phyloP scores from a whole-genome alignment of 169 alveolate species.

The Babesia bigemina region DNA sequence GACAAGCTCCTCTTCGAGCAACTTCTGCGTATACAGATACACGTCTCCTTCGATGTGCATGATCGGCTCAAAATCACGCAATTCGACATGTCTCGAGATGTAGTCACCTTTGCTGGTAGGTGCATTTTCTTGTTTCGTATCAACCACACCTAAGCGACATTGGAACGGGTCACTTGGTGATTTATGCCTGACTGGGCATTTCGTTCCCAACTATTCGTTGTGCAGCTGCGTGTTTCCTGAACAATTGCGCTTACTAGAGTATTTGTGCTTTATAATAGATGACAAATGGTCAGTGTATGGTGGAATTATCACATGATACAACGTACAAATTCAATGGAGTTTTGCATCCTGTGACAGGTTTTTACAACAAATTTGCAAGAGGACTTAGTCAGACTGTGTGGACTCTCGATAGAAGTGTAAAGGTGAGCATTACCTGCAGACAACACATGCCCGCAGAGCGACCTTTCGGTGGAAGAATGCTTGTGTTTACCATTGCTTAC shows the following conservation, averaged over 20 bases:
- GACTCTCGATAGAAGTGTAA: constrained; percentile 23
- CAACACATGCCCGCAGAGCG: background rate
- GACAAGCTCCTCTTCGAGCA: constrained; percentile 53
- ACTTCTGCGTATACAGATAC: constrained; percentile 31
- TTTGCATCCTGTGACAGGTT: background rate
- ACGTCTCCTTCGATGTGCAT: background rate
- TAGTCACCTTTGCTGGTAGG: constrained; percentile 38
- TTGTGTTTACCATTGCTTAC: constrained; percentile 32
- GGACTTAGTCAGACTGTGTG: constrained; percentile 47
- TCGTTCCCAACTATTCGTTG: no score
- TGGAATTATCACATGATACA: no score
- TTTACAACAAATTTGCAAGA: constrained; percentile 44
- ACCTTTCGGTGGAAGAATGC: constrained; percentile 51
- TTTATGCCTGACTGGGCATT: no score
- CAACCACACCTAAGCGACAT: background rate
- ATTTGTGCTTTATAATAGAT: no score
- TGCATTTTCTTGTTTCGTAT: background rate
- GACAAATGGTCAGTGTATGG: no score
- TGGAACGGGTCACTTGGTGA: no score
- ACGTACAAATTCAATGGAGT: no score
- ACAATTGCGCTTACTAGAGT: background rate
- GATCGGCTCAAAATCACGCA: constrained; percentile 1
- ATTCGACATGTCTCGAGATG: constrained; percentile 32
- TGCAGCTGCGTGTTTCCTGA: no score
- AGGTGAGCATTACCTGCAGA: background rate